These are phyloP conservation scores for Serendipita sp. DNA, from an alignment of 1,284 basidiomycete genomes.

Conservation along the genomic window DNA sequence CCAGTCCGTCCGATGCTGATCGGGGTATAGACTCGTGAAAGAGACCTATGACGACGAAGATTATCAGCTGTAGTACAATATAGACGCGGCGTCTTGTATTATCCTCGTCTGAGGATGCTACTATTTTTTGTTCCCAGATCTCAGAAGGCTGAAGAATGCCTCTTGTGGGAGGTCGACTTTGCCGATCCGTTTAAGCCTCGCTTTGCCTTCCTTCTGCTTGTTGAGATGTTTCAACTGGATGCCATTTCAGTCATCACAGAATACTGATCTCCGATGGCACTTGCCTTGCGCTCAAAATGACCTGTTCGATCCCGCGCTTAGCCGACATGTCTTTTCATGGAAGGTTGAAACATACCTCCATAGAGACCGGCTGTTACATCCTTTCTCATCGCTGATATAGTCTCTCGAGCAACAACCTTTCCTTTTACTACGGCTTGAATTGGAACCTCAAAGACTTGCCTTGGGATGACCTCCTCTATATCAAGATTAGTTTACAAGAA, in stretches of 20 bases:
- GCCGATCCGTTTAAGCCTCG: slow-evolving; percentile 73
- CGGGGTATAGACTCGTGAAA: slow-evolving; percentile 52
- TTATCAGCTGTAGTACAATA: slow-evolving; percentile 41
- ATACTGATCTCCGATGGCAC: slow-evolving; percentile 1
- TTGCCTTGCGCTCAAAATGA: slow-evolving; percentile 69
- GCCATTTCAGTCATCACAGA: background rate
- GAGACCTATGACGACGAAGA: slow-evolving; percentile 90
- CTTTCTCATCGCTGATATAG: slow-evolving; percentile 72
- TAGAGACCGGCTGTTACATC: slow-evolving; percentile 94
- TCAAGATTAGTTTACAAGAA: background rate
- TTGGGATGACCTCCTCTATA: slow-evolving; percentile 76
- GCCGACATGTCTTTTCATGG: slow-evolving; percentile 11
- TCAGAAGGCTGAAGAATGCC: slow-evolving; percentile 77
- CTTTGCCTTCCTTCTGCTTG: slow-evolving; percentile 87
- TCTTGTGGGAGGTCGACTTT: slow-evolving; percentile 80
- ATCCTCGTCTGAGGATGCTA: background rate
- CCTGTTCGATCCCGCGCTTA: slow-evolving; percentile 26
- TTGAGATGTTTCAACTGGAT: slow-evolving; percentile 65
- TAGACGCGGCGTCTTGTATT: background rate
- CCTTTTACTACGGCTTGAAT: slow-evolving; percentile 47
- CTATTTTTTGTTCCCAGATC: slow-evolving; percentile 27
- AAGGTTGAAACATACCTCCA: slow-evolving; percentile 42
- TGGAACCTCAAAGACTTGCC: slow-evolving; percentile 69
- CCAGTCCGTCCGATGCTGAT: slow-evolving; percentile 12
- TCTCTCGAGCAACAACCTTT: slow-evolving; percentile 83